Percentiles rank a stretch among this genome's conserved stretches.
phyloP scores from a whole-genome alignment of 2,329 filamentous ascomycete genomes.

The Monilinia aucupariae region DNA sequence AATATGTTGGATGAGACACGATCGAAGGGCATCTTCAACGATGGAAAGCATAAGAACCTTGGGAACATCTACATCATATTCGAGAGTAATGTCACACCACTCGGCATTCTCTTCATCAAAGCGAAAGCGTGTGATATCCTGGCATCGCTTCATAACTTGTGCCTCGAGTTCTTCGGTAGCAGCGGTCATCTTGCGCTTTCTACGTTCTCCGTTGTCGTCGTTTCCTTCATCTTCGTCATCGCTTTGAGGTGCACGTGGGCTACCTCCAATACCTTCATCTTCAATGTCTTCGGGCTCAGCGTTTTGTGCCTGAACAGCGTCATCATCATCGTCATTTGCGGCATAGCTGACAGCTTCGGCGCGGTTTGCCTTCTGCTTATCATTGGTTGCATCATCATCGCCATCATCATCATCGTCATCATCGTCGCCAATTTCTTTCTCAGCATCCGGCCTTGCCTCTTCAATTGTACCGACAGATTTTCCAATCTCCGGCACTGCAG shows the following conservation, averaged over 20 bases:
- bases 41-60: constrained; percentile 92
- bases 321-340: constrained; percentile 87
- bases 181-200: constrained; percentile 24
- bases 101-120: constrained; percentile 70
- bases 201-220: constrained; percentile 29
- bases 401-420: constrained; percentile 50
- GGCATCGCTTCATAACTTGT: constrained; percentile 57
- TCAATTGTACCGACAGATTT: constrained; percentile 53
- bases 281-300: constrained; percentile 50
- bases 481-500: constrained; percentile 72
- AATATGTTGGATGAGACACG: constrained; percentile 83
- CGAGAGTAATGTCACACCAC: constrained; percentile 76
- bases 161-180: constrained; percentile 45
- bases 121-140: constrained; percentile 68
- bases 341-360: constrained; percentile 82
- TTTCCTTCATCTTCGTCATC: constrained; percentile 37
- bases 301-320: constrained; percentile 60
- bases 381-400: constrained; percentile 70
- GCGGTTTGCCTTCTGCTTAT: constrained; percentile 70
- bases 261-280: constrained; percentile 48
- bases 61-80: constrained; percentile 72
- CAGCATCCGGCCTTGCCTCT: constrained; percentile 43
- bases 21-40: constrained; percentile 73
- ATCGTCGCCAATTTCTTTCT: constrained; percentile 40
- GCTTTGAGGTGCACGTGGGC: constrained; percentile 38